A percentile compares a stretch with the other conserved stretches of the same genome.
These are phyloP conservation scores for Phoenix roebelenii DNA, from an alignment of 176 grass and related monocot species.

Conservation along the genomic window DNA sequence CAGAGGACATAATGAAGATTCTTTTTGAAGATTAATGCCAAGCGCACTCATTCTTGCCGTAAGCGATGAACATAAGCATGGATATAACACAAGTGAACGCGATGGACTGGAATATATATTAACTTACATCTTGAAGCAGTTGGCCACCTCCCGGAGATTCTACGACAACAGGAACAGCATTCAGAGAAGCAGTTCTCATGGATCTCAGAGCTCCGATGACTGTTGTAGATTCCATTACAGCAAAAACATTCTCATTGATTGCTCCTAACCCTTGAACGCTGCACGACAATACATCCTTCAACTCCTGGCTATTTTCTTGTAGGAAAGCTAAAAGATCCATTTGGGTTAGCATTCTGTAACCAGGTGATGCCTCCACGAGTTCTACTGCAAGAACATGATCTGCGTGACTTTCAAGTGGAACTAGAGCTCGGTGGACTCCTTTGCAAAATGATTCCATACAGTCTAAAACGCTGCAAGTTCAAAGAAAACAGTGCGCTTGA, in stretches of 20 bases:
- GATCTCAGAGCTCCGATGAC: slow-evolving; percentile 53
- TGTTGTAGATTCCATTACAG: slow-evolving; percentile 29
- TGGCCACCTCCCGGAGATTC: slow-evolving; percentile 8
- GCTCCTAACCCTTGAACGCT: slow-evolving; percentile 45
- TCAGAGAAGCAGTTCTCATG: slow-evolving; percentile 56
- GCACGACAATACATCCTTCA: slow-evolving; percentile 41
- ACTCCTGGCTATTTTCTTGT: slow-evolving; percentile 22
- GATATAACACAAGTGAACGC: too few relatives aligned
- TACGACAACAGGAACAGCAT: slow-evolving; percentile 75
- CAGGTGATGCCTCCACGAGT: slow-evolving; percentile 53
- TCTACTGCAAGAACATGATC: slow-evolving; percentile 41
- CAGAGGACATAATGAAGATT: too few relatives aligned
- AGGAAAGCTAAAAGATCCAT: slow-evolving; percentile 85
- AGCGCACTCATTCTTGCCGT: too few relatives aligned
- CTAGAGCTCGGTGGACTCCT: slow-evolving; percentile 71
- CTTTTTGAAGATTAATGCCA: too few relatives aligned
- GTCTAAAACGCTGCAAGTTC: slow-evolving; percentile 49
- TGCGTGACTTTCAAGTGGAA: slow-evolving; percentile 64
- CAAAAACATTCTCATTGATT: slow-evolving; percentile 45
- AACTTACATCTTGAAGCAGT: slow-evolving; percentile 41
- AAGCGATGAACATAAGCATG: too few relatives aligned
- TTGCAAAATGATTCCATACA: slow-evolving; percentile 93
- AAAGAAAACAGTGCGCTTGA: background rate
- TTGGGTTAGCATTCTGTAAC: slow-evolving; percentile 80
- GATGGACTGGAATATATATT: background rate